Evolutionary conservation across 2,329 filamentous ascomycete species (phyloP).

Genomic region (Monilinia vaccinii-corymbosi): DNA sequence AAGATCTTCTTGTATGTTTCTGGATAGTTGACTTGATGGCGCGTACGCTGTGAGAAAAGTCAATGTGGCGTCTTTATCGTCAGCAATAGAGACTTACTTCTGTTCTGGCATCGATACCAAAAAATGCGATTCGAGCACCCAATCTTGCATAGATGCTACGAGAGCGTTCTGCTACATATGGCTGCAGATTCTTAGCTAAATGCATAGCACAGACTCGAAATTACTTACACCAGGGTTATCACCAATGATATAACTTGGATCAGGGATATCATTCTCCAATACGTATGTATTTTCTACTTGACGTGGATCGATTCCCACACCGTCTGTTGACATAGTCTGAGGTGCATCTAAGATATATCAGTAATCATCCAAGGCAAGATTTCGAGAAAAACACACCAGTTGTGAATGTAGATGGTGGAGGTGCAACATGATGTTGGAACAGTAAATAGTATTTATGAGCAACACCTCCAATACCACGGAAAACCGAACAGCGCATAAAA

Average conservation of each 20-base stretch:
- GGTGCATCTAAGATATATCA: conserved; percentile 31
- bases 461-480: conserved; percentile 81
- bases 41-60: conserved; percentile 49
- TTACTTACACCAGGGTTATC: conserved; percentile 42
- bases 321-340: conserved; percentile 44
- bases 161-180: conserved; percentile 83
- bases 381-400: conserved; percentile 47
- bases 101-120: conserved; percentile 87
- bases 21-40: conserved; percentile 90
- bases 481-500: conserved; percentile 89
- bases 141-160: conserved; percentile 80
- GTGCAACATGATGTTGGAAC: conserved; percentile 89
- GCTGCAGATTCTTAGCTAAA: conserved; percentile 31
- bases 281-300: conserved; percentile 73
- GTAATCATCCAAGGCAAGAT: background rate
- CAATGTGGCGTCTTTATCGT: background rate
- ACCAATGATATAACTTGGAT: conserved; percentile 59
- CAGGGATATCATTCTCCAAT: conserved; percentile 45
- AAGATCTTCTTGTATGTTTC: conserved; percentile 85
- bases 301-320: conserved; percentile 53
- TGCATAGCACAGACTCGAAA: background rate
- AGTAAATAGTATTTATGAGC: conserved; percentile 98
- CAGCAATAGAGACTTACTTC: conserved; percentile 37
- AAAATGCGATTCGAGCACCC: conserved; percentile 71
- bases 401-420: conserved; percentile 77